These are phyloP conservation scores for Phytophthora nicotianae DNA, from an alignment of 352 stramenopile genomes.

Conservation along the genomic window DNA sequence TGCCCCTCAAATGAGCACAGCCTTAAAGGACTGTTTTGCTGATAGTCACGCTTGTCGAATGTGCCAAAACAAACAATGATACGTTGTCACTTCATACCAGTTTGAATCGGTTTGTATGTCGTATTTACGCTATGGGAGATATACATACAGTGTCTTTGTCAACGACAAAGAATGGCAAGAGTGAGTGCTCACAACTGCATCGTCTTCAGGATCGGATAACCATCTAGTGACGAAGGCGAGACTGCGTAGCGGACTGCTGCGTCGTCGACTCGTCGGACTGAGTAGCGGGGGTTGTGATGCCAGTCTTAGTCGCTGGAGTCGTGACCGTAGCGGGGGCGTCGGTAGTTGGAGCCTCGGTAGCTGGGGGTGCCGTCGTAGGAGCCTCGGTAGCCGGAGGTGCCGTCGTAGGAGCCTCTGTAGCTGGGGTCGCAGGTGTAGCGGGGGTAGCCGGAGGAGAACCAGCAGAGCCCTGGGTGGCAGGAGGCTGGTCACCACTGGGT, in stretches of 20 bases:
- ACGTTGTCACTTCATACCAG: no score
- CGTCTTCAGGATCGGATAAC: neutral
- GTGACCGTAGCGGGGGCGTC: conserved; percentile 1
- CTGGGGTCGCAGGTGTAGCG: neutral
- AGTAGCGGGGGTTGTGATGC: conserved; percentile 11
- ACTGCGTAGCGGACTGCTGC: conserved; percentile 3
- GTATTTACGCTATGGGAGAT: neutral
- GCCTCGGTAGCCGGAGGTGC: neutral
- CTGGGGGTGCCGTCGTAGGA: conserved; percentile 3
- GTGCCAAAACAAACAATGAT: no score
- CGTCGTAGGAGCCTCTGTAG: conserved; percentile 6
- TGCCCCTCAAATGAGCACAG: no score
- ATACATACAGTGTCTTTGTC: neutral
- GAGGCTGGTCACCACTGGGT: conserved; percentile 1
- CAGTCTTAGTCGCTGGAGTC: conserved; percentile 12
- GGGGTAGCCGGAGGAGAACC: conserved; percentile 6
- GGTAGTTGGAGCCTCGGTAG: conserved; percentile 8
- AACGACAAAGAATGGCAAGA: neutral
- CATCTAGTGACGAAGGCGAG: conserved; percentile 14
- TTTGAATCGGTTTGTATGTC: no score
- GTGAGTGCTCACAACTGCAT: neutral
- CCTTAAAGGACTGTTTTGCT: no score
- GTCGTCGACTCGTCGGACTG: conserved; percentile 25
- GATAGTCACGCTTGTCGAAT: no score
- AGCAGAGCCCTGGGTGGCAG: conserved; percentile 5